Percentiles rank a stretch among this genome's conserved stretches.
Conservation (phyloP, 495 filamentous ascomycete genomes). For the Rhizodiscina lignyota region DNA sequence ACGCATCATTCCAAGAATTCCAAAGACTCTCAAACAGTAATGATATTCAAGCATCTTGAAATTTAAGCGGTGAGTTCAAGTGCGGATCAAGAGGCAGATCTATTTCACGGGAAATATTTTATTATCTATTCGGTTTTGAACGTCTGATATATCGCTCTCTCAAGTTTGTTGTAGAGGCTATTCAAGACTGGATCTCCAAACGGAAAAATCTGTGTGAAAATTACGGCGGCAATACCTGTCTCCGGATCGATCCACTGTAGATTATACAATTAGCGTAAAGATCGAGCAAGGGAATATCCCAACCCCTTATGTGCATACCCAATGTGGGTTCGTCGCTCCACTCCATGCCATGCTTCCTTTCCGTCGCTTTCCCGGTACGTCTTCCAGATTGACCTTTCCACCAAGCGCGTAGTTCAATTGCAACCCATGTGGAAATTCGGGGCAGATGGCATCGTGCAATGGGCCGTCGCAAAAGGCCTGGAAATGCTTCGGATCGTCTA, state of each 20-base stretch:
- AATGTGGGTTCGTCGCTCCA: background rate
- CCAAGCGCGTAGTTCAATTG: background rate
- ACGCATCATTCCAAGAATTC: no score
- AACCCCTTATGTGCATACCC: background rate
- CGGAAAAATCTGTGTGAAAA: background rate
- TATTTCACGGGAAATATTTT: no score
- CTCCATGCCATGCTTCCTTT: background rate
- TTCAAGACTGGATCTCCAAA: background rate
- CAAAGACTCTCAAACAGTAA: no score
- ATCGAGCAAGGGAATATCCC: background rate
- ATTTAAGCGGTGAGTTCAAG: no score
- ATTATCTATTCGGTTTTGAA: no score
- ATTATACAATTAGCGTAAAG: background rate
- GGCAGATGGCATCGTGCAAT: background rate
- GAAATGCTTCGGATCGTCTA: background rate
- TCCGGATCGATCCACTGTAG: slow-evolving; percentile 1
- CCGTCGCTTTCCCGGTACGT: background rate
- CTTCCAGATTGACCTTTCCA: background rate
- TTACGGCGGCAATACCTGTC: background rate
- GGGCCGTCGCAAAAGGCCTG: background rate
- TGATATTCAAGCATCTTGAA: no score
- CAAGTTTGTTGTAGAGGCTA: background rate
- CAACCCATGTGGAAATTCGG: background rate
- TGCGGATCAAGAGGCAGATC: no score
- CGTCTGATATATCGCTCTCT: background rate